These are phyloP conservation scores for Canavalia gladiata DNA, from an alignment of 306 rosid species.

Conservation along the genomic window DNA sequence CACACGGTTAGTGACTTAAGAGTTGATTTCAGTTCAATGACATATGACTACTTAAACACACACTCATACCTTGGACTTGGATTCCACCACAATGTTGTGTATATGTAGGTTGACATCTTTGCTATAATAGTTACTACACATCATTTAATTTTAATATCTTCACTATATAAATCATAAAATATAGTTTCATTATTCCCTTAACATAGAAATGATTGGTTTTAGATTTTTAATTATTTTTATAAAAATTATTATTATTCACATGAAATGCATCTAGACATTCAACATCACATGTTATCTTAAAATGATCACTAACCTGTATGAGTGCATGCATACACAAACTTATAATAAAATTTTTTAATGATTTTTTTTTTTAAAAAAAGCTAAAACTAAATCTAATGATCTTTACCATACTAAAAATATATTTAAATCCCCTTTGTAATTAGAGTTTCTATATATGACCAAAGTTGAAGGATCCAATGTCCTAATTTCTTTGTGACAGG, in stretches of 20 bases:
- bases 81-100: not conserved
- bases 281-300: no score
- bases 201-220: not conserved
- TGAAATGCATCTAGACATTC: no score
- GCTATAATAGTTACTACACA: not conserved
- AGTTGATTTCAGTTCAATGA: not conserved
- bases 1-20: constrained; percentile 65
- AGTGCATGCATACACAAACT: no score
- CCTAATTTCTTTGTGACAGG: constrained; percentile 53
- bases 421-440: not conserved
- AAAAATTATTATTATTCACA: no score
- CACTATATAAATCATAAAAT: not conserved
- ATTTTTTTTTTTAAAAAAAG: no score
- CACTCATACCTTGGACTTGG: not conserved
- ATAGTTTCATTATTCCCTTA: not conserved
- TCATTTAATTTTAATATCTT: not conserved
- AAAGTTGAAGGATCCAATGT: constrained; percentile 19
- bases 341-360: no score
- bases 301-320: no score
- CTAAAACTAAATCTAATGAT: no score
- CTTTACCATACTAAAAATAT: no score
- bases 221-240: no score
- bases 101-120: constrained; percentile 7
- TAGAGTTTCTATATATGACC: not conserved
- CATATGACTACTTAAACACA: not conserved